Evolutionary conservation across 805 yeast species (phyloP), one percentile per base, ranked within the genome.

Genomic region (Ogataea neopini): DNA sequence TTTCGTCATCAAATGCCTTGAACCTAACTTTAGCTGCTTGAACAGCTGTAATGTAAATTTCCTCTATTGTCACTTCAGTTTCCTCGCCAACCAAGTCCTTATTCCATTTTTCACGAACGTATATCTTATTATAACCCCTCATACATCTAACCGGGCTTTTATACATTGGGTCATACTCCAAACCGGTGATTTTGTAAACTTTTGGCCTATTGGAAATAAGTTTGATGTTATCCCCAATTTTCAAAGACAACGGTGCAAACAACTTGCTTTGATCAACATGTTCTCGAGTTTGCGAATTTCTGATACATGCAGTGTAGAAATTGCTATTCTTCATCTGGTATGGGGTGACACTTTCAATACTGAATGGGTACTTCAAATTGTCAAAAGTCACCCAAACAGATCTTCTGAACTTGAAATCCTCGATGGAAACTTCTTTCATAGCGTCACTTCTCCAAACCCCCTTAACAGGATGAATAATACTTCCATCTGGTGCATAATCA

Each of bases 61-160:
- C 62, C 8, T 65, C 62, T 3, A 73, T 41, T 0, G 70, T 57
- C 23, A 54, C 52, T 15, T 26, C 20, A 10, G 35, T n/a, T 47
- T 42, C 45, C 46, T 49, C 45, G 59, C 67, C 30, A 45, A 48
- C 55, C 18, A 40, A 36, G 10, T 40, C 22, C 42, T 52, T 56
- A n/a, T 53, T 52, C 28, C 43, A 57, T 56, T 62, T 52, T 40
- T 59, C 66, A 49, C 58, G 67, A 6, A 72, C 63, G 51, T 67
- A 65, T 2, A 81, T 76, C 0, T 72, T 67, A 57, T 82, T 81
- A 56, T 69, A 84, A 0, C 90, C 90, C 52, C 89, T 67, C 47
- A 81, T 70, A 58, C 89, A 84, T 41, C 71, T 63, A 6, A 83
- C 72, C 0, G 53, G 52, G 14, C 61, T 55, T 7, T 50, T 51